Percentiles rank a stretch among this genome's conserved stretches.
These are phyloP conservation scores for Phytopythium oedochilum DNA, from an alignment of 352 stramenopile species.

Conservation along the genomic window DNA sequence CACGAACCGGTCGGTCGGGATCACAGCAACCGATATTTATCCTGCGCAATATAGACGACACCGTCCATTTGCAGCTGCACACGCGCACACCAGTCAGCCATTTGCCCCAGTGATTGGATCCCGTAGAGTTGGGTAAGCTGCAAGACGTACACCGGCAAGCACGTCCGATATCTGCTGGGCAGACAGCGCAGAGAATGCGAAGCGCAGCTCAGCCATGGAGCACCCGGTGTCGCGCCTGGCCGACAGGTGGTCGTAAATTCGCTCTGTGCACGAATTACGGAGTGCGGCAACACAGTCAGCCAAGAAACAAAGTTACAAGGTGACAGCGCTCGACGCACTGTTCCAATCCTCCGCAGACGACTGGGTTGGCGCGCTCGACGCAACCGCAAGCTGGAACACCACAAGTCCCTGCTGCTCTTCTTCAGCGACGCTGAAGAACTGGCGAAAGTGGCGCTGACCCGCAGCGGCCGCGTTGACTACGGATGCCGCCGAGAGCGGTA, in stretches of 20 bases:
- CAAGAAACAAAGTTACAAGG: background rate
- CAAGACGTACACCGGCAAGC: slow-evolving; percentile 42
- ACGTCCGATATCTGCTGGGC: slow-evolving; percentile 48
- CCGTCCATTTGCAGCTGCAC: slow-evolving; percentile 62
- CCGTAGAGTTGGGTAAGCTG: background rate
- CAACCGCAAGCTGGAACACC: slow-evolving; percentile 45
- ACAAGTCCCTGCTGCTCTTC: slow-evolving; percentile 48
- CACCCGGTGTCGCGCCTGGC: slow-evolving; percentile 28
- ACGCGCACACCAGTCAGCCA: background rate
- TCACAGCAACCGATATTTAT: slow-evolving; percentile 56
- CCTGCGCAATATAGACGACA: slow-evolving; percentile 45
- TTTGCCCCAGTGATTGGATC: background rate
- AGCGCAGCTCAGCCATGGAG: slow-evolving; percentile 49
- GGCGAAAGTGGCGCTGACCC: slow-evolving; percentile 41
- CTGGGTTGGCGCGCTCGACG: slow-evolving; percentile 3
- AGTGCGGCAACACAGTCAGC: background rate
- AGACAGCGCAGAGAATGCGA: slow-evolving; percentile 43
- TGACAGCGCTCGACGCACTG: slow-evolving; percentile 15
- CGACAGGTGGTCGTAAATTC: slow-evolving; percentile 37
- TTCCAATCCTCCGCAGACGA: slow-evolving; percentile 42
- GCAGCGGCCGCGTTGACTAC: slow-evolving; percentile 13
- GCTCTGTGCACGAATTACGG: slow-evolving; percentile 16
- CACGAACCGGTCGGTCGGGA: no score
- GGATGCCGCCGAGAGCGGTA: slow-evolving; percentile 24
- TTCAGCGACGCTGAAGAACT: slow-evolving; percentile 58